A percentile compares a stretch with the other conserved stretches of the same genome.
phyloP scores from a whole-genome alignment of 306 rosid genomes.

The Cucurbita maxima region DNA sequence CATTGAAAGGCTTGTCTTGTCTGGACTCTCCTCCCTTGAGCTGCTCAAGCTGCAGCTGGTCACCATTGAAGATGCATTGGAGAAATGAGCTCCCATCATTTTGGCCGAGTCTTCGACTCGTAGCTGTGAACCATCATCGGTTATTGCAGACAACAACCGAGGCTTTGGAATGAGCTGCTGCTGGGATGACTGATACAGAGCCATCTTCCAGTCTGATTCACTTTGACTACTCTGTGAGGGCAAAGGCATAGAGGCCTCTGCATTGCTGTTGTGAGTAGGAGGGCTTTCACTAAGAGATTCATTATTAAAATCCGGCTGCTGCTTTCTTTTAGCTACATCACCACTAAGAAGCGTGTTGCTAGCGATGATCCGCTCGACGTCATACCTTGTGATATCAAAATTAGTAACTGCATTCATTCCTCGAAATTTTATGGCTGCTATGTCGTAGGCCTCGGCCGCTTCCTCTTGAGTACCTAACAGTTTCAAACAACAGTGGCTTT shows the following conservation, averaged over 20 bases:
- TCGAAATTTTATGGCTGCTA: conserved; percentile 80
- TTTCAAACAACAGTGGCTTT: conserved; percentile 1
- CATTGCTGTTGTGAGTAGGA: neutral
- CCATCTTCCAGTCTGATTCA: conserved; percentile 48
- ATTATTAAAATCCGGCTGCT: conserved; percentile 14
- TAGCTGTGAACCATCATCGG: neutral
- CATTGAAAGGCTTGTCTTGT: conserved; percentile 32
- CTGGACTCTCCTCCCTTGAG: conserved; percentile 40
- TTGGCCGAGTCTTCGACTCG: conserved; percentile 1
- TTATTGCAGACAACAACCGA: neutral
- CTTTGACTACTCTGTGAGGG: conserved; percentile 24
- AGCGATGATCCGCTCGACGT: conserved; percentile 66
- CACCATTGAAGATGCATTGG: conserved; percentile 62
- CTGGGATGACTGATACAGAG: conserved; percentile 30
- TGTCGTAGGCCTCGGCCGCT: conserved; percentile 89
- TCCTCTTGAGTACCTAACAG: conserved; percentile 81
- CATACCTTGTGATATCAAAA: conserved; percentile 72
- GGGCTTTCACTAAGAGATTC: conserved; percentile 22
- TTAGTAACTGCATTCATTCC: conserved; percentile 79
- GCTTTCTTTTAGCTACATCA: conserved; percentile 38
- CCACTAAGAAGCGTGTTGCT: conserved; percentile 62
- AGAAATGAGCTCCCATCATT: conserved; percentile 37
- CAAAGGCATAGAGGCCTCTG: neutral
- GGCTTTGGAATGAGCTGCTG: conserved; percentile 18
- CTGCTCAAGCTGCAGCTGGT: conserved; percentile 49